Evolutionary conservation across 1,139 yeast genomes (phyloP).

Genomic region (Zhuliangozyma blackwelliae): DNA sequence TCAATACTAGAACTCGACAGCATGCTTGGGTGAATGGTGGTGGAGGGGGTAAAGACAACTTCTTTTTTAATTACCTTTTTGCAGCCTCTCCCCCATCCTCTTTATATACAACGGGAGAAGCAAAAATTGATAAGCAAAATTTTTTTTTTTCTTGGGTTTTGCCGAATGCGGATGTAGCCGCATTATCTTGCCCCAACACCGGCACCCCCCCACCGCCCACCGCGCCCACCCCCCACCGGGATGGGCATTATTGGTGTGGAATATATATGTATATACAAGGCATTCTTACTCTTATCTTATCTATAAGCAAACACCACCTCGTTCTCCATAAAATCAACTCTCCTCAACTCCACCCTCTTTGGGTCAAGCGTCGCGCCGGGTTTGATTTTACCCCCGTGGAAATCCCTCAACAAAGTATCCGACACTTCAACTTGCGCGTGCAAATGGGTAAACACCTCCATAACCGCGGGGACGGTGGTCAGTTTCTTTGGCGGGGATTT

Average conservation of each 20-base stretch:
- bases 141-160: no score
- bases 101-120: no score
- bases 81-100: no score
- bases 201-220: no score
- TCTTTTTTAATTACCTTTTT: no score
- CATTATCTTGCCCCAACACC: no score
- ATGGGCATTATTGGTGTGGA: no score
- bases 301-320: slow-evolving; percentile 20
- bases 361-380: slow-evolving; percentile 22
- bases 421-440: slow-evolving; percentile 22
- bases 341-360: slow-evolving; percentile 16
- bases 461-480: slow-evolving; percentile 19
- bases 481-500: slow-evolving; percentile 26
- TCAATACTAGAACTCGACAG: not conserved
- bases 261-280: no score
- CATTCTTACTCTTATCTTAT: not conserved
- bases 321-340: slow-evolving; percentile 32
- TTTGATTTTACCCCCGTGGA: slow-evolving; percentile 15
- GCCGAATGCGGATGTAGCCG: no score
- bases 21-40: not conserved
- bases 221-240: no score
- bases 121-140: no score
- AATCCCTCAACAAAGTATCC: slow-evolving; percentile 16
- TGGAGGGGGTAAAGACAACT: no score
- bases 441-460: slow-evolving; percentile 25